These are phyloP conservation scores for Agrocybe praecox DNA, from an alignment of 768 basidiomycete genomes.

Conservation along the genomic window DNA sequence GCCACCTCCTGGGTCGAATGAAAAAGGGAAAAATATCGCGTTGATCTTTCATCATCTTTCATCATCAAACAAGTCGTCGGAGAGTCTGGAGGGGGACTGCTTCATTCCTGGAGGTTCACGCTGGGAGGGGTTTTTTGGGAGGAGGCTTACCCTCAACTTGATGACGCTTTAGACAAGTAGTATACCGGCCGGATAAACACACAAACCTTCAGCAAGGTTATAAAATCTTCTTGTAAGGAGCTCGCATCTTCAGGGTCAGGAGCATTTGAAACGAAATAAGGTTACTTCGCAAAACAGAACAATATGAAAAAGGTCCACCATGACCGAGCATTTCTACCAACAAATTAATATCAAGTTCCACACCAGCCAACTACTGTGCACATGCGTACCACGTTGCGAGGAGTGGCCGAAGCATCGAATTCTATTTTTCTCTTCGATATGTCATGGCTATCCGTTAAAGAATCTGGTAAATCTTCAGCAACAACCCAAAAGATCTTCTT, in stretches of 20 bases:
- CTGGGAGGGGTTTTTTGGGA: no score
- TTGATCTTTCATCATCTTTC: no score
- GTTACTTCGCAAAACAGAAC: neutral
- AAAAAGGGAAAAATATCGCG: no score
- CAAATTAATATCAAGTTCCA: slow-evolving; percentile 75
- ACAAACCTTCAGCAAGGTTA: slow-evolving; percentile 71
- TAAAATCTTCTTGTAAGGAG: slow-evolving; percentile 66
- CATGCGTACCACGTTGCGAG: slow-evolving; percentile 83
- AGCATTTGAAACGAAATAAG: slow-evolving; percentile 27
- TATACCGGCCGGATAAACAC: no score
- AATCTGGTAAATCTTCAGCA: slow-evolving; percentile 55
- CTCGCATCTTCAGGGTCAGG: slow-evolving; percentile 48
- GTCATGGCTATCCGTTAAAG: slow-evolving; percentile 88
- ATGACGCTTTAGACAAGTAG: no score
- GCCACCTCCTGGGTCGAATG: no score
- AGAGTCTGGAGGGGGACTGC: no score
- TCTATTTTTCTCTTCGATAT: slow-evolving; percentile 88
- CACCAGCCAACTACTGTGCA: slow-evolving; percentile 75
- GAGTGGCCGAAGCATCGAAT: slow-evolving; percentile 70
- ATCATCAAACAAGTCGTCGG: no score
- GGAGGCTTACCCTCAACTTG: no score
- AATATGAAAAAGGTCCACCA: slow-evolving; percentile 43
- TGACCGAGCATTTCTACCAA: slow-evolving; percentile 83
- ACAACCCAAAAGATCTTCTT: neutral
- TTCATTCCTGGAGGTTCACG: no score